phyloP scores from a whole-genome alignment of 176 grass and related monocot genomes.

The Triticum dicoccoides region DNA sequence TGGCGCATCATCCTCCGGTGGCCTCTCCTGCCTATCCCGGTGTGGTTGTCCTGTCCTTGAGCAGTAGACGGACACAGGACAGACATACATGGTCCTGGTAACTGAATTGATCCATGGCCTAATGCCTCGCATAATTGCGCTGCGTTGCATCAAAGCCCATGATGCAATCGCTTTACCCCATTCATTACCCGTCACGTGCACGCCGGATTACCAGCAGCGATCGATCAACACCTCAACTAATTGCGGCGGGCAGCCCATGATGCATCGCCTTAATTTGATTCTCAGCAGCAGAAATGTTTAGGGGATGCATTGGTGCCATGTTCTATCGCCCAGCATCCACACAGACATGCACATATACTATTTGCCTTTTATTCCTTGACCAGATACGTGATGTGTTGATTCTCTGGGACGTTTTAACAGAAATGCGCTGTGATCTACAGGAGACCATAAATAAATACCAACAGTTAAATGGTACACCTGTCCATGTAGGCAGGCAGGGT shows the following conservation, averaged over 20 bases:
- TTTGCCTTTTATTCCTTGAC: background rate
- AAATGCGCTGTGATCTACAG: background rate
- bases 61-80: background rate
- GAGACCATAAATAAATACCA: background rate
- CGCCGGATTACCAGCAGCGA: no score
- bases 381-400: background rate
- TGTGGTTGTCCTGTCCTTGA: slow-evolving; percentile 23
- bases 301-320: background rate
- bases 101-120: slow-evolving; percentile 7
- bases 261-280: background rate
- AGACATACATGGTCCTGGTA: background rate
- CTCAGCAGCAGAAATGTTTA: background rate
- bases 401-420: background rate
- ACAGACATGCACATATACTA: background rate
- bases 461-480: background rate
- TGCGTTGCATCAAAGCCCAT: background rate
- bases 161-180: background rate
- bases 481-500: no score
- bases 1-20: background rate
- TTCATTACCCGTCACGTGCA: background rate
- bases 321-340: background rate
- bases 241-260: background rate
- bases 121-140: no score
- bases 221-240: background rate
- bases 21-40: background rate